phyloP scores from a whole-genome alignment of 352 stramenopile genomes.

The Phytopythium ostracodes region DNA sequence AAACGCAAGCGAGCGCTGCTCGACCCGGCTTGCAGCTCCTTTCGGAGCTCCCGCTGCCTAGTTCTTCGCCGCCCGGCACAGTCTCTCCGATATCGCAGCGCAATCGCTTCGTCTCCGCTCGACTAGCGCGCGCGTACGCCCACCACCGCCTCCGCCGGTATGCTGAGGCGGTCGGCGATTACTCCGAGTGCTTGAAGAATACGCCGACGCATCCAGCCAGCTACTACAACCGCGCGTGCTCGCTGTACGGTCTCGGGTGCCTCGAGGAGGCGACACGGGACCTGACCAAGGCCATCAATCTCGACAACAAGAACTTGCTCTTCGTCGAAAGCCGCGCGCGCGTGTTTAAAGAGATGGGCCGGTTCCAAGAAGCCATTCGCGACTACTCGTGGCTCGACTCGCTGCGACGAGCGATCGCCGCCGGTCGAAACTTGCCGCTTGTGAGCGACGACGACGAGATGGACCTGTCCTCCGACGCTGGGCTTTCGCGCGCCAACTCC shows the following conservation, averaged over 20 bases:
- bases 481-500: not conserved
- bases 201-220: conserved; percentile 32
- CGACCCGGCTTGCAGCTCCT: conserved; percentile 1
- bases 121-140: conserved; percentile 44
- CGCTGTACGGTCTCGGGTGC: conserved; percentile 43
- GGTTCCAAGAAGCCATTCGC: conserved; percentile 64
- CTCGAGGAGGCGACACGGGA: conserved; percentile 44
- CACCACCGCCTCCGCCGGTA: conserved; percentile 47
- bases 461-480: not conserved
- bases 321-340: conserved; percentile 62
- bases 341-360: conserved; percentile 53
- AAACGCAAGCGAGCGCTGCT: conserved; percentile 14
- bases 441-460: not conserved
- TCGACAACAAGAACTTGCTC: conserved; percentile 57
- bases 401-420: conserved; percentile 21
- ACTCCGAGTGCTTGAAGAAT: conserved; percentile 37
- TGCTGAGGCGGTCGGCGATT: conserved; percentile 43
- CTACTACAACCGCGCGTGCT: conserved; percentile 64
- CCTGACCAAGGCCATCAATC: conserved; percentile 59
- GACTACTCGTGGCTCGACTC: conserved; percentile 67
- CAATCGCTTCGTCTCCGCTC: conserved; percentile 4
- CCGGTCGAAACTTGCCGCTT: not conserved
- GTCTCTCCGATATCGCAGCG: not conserved
- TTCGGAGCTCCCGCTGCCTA: not conserved
- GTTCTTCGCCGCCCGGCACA: not conserved